A percentile compares a stretch with the other conserved stretches of the same genome.
Evolutionary conservation across 2,329 filamentous ascomycete species (phyloP).

Genomic region (Claviceps sp.): DNA sequence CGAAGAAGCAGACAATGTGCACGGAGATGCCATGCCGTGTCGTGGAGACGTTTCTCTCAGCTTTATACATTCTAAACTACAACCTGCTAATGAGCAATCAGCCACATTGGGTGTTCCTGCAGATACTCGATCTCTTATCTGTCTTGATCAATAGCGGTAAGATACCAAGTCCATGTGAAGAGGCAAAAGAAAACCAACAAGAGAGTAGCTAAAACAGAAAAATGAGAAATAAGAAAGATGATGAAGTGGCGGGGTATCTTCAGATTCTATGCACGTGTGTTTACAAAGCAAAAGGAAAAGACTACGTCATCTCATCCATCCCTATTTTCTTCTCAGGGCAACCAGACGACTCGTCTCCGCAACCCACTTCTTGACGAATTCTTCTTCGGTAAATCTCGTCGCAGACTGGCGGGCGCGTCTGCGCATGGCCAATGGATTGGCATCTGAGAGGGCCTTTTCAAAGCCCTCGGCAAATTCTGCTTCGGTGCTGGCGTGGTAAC

Average conservation of each 20-base stretch:
- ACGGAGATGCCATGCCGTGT: no score
- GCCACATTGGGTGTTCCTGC: no score
- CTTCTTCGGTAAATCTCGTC: slow-evolving; percentile 73
- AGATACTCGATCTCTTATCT: no score
- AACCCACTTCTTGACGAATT: slow-evolving; percentile 71
- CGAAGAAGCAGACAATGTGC: no score
- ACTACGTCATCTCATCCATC: slow-evolving; percentile 3
- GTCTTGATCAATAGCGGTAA: no score
- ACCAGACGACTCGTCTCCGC: slow-evolving; percentile 62
- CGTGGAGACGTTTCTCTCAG: no score
- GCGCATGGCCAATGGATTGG: slow-evolving; percentile 63
- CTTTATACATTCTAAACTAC: no score
- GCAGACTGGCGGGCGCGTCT: slow-evolving; percentile 64
- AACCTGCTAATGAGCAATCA: not conserved
- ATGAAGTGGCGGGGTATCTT: slow-evolving; percentile 20
- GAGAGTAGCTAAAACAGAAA: not conserved
- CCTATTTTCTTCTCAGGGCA: slow-evolving; percentile 19
- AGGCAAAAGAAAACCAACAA: not conserved
- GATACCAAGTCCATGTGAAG: not conserved
- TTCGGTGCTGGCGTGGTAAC: slow-evolving; percentile 72
- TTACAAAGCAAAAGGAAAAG: slow-evolving; percentile 4
- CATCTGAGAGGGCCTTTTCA: slow-evolving; percentile 58
- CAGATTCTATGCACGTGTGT: slow-evolving; percentile 15
- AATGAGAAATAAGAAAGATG: not conserved
- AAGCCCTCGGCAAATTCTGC: slow-evolving; percentile 73